phyloP scores from a whole-genome alignment of 2,329 filamentous ascomycete genomes.

The Phyllosticta paracitricarpa region DNA sequence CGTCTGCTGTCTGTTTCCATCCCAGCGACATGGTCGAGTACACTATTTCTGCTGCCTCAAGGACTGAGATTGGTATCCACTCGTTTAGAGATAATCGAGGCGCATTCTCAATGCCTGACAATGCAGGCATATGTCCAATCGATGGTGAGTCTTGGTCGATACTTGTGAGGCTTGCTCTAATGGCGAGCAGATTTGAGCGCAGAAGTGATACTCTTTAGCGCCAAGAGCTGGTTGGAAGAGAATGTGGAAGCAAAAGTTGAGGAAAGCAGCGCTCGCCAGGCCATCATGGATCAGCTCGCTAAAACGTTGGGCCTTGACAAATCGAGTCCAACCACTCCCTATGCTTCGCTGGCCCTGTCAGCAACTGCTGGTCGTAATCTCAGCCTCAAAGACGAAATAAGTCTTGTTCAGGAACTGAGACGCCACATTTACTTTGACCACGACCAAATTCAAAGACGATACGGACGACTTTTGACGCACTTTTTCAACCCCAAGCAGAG shows the following conservation, averaged over 20 bases:
- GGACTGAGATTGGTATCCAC: slow-evolving; percentile 12
- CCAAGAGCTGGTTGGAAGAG: slow-evolving; percentile 25
- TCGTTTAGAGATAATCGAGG: background rate
- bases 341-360: background rate
- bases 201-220: slow-evolving; percentile 24
- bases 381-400: background rate
- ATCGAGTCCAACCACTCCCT: background rate
- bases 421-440: slow-evolving; percentile 17
- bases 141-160: slow-evolving; percentile 8
- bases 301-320: background rate
- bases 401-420: slow-evolving; percentile 15
- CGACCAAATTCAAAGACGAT: slow-evolving; percentile 21
- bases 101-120: slow-evolving; percentile 4
- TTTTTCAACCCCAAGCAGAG: slow-evolving; percentile 15
- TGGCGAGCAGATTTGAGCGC: slow-evolving; percentile 16
- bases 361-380: background rate
- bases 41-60: slow-evolving; percentile 37
- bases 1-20: slow-evolving; percentile 42
- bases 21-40: slow-evolving; percentile 50
- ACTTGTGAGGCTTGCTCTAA: background rate
- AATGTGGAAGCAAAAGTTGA: slow-evolving; percentile 11
- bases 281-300: slow-evolving; percentile 1
- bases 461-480: slow-evolving; percentile 20
- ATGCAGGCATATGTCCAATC: slow-evolving; percentile 8
- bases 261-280: background rate